Conservation (phyloP, 2,329 filamentous ascomycete genomes). For the Fonsecaea monophora region DNA sequence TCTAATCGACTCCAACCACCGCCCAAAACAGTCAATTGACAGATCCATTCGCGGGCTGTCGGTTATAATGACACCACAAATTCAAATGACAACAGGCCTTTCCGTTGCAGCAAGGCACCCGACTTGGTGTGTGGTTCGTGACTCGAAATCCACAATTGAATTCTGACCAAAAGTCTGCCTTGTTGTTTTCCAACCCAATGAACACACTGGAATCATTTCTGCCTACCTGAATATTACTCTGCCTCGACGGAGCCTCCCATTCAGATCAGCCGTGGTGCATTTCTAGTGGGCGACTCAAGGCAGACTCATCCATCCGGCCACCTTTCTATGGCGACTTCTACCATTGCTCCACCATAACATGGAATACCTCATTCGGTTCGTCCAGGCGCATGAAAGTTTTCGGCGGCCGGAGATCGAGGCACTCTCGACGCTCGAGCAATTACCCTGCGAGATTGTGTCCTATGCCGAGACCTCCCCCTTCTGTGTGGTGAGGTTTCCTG, state of each 20-base stretch:
- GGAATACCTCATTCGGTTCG: conserved; percentile 88
- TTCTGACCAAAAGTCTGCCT: conserved; percentile 16
- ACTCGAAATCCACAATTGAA: conserved; percentile 3
- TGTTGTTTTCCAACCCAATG: not conserved
- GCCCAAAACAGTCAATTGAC: not conserved
- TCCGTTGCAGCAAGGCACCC: not conserved
- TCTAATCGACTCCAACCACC: not conserved
- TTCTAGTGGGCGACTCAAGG: not conserved
- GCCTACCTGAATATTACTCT: not conserved
- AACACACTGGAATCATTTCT: not conserved
- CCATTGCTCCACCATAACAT: conserved; percentile 43
- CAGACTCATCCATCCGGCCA: not conserved
- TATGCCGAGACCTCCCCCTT: conserved; percentile 83
- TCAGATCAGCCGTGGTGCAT: not conserved
- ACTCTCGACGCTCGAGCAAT: conserved; percentile 66
- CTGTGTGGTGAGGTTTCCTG: conserved; percentile 71
- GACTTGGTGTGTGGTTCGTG: not conserved
- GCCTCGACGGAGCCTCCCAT: not conserved
- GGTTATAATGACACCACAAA: no score
- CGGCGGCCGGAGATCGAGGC: conserved; percentile 82
- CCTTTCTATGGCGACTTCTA: not conserved
- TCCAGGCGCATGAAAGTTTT: conserved; percentile 90
- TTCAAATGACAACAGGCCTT: not conserved
- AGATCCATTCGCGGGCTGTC: no score
- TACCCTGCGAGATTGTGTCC: conserved; percentile 73